Evolutionary conservation across 2,329 filamentous ascomycete genomes (phyloP), one percentile per base, ranked within the genome.

Genomic region (Juglanconis sp.): DNA sequence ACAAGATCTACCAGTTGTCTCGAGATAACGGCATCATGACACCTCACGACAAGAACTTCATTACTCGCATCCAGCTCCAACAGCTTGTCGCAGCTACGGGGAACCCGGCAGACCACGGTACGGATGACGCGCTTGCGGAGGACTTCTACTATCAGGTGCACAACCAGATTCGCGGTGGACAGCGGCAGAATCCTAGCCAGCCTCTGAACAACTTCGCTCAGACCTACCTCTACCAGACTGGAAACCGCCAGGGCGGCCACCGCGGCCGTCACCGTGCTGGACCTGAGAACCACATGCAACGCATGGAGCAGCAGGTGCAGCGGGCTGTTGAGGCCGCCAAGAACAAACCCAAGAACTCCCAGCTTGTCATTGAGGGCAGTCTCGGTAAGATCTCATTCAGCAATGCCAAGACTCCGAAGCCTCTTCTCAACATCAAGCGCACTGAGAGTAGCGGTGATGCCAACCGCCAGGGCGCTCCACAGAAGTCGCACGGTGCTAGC

Each of bases 71-170:
- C 65, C 95, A 99, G 73, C 82, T 99, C 56, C 95, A 99, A 76
- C 95, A 99, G 72, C 84, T 99, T 40, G 91, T 99, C 57, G 88
- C 94, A 10, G 93, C 95, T 8, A 96, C 92, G 31, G 94, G 94
- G 9, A 95, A 92, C 68, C 84, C 92, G 4, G 88, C 88, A 56
- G 92, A 96, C 64, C 84, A 88, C 50, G 89, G 89, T 50, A 86
- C 87, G 0, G 93, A 98, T 70, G 86, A 91, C 40, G 87, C 90
- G 6, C 81, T 98, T 42, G 84, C 87, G 1, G 95, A 99, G 68
- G 95, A 99, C 72, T 99, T 99, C 72, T 99, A 99, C 75, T 99
- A 98, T 70, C 95, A 99, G 72, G 95, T 99, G 30, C 94, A 96
- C 68, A 94, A 89, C 69, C 93, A 96, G 69, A 97, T 99, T 65